Conservation (phyloP, 2,329 filamentous ascomycete species). For the Diaporthe sp. region DNA sequence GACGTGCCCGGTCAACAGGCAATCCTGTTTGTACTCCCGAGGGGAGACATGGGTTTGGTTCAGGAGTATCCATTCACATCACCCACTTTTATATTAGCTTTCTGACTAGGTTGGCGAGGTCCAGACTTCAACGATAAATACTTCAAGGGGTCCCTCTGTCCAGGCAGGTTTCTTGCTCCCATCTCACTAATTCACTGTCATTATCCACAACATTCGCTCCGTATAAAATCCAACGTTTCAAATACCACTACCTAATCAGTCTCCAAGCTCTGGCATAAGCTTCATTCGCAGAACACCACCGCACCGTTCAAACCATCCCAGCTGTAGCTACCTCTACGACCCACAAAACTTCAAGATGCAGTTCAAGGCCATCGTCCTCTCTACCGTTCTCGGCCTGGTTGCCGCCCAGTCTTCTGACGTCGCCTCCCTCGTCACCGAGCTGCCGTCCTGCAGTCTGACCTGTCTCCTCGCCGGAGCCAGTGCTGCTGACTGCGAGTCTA, state of each 20-base stretch:
- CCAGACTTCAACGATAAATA: constrained; percentile 22
- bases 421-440: constrained; percentile 33
- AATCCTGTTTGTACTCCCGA: constrained; percentile 6
- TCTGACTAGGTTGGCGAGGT: constrained; percentile 13
- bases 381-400: constrained; percentile 36
- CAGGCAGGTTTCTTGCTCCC: not conserved
- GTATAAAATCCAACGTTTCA: constrained; percentile 2
- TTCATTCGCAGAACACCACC: not conserved
- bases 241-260: not conserved
- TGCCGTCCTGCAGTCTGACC: constrained; percentile 37
- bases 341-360: constrained; percentile 36
- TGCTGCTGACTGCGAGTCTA: constrained; percentile 33
- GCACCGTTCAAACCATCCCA: not conserved
- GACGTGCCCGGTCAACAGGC: constrained; percentile 24
- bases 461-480: constrained; percentile 37
- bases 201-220: constrained; percentile 17
- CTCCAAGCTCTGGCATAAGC: constrained; percentile 5
- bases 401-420: constrained; percentile 34
- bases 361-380: constrained; percentile 39
- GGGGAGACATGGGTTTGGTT: constrained; percentile 32
- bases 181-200: constrained; percentile 16
- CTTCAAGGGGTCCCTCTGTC: constrained; percentile 2
- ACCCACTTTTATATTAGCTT: constrained; percentile 37
- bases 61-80: constrained; percentile 34
- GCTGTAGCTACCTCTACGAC: constrained; percentile 36